Base-by-base conservation (phyloP, 1,139 yeast genomes). In the Yamadazyma jaroonii region DNA sequence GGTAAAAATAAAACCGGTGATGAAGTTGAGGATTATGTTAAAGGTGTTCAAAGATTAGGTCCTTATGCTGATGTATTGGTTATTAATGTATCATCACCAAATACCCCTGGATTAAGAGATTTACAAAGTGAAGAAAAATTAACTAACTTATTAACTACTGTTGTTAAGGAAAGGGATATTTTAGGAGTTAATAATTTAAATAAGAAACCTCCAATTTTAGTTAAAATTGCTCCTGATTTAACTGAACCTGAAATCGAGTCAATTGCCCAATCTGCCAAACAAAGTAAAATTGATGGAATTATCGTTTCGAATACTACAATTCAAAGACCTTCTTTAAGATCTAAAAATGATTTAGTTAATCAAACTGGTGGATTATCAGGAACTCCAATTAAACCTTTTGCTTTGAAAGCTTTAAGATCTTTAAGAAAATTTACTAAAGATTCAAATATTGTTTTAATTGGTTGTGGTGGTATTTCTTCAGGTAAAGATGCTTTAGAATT, bases 1-100 rank as follows among this genome's bases (percentile, higher is more conserved):
- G 97, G 98, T 42, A 90, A 90, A 57, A 90, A 90, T 65, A 92
- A 90, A 64, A 74, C 73, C 29, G 96, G 96, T 38, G 96, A 90
- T 54, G 97, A 89, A 57, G 77, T 88, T 37, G 70, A 79, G 43
- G 98, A 92, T 59, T 90, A 88, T 54, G 77, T 85, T 37, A 73
- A 76, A 46, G 98, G 98, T 42, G 95, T 92, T 28, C 77, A 78
- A 43, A 70, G 83, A 39, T 77, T 90, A 49, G 95, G 95, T 8
- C 79, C 82, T 10, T 81, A 74, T 52, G 96, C 97, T 4, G 97
- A 92, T 62, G 90, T 87, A 6, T 67, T 90, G 42, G 92, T 90
- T 28, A 76, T 90, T 46, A 90, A 90, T 53, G 96, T 90, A n/a
- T 88, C 96, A 0, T 85, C 95, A 35, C 98, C 98, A 43, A 90